Base-by-base conservation (phyloP, 2,329 filamentous ascomycete species). In the Plectosphaerella sp. region DNA sequence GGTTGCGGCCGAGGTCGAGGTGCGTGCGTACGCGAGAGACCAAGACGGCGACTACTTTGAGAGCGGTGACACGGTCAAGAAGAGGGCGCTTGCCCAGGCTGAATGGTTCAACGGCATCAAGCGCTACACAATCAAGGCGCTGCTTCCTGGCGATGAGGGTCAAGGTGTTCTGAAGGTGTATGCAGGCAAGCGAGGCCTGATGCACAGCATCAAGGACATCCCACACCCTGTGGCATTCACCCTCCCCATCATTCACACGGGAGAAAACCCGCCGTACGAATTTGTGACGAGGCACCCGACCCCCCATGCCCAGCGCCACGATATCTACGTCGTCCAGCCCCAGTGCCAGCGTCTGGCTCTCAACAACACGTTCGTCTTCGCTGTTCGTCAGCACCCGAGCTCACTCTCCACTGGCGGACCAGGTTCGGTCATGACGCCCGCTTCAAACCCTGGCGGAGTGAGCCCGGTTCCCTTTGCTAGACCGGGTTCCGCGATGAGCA, bases 351-450 rank as follows among this genome's bases (percentile, higher is more conserved):
- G 86, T 24, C 77, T 99, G 25, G 92, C 91, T 2, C 78, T 96
- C 52, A 97, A 97, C 74, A 97, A 99, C 67, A 99, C 94, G 0
- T 99, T 97, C 65, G 93, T 99, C 25, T 99, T 99, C 68, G 89
- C 89, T 50, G 88, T 99, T 55, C 89, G 94, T 45, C 94, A 99
- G 65, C 92, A 99, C 65, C 89, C 92, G 0, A 78, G 74, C 66
- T 87, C 90, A 1, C 55, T 68, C 1, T 58, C 64, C 1, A 64
- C 56, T 42, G 39, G 16, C 24, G 66, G 62, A 7, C 50, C 59
- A 3, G 62, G 64, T 25, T 73, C 69, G 24, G 62, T 62, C 2
- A 64, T 77, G 55, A 74, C 74, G 10, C 73, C 76, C 5, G 68
- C 74, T 6, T 75, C 73, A 47, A 77, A 78, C 55, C 71, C 73